These are phyloP conservation scores for Penicillium arizonense DNA, from an alignment of 495 filamentous ascomycete genomes.

Conservation along the genomic window DNA sequence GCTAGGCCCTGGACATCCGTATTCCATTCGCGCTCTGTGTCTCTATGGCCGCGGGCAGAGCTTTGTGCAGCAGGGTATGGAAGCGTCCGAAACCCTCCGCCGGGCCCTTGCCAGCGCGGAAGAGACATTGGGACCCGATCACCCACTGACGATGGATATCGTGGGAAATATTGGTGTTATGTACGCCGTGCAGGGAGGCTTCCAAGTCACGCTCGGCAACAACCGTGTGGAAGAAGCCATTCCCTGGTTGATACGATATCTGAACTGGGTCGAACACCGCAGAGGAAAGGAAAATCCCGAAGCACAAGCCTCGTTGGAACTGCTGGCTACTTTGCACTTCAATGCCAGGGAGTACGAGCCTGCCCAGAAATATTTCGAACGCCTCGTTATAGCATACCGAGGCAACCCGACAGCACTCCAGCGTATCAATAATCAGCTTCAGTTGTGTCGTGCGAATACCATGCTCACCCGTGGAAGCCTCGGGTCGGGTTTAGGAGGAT, in stretches of 20 bases:
- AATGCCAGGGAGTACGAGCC: conserved; percentile 21
- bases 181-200: conserved; percentile 24
- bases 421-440: conserved; percentile 17
- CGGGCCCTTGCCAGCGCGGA: conserved; percentile 35
- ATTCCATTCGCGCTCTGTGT: conserved; percentile 28
- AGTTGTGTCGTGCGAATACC: conserved; percentile 29
- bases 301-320: conserved; percentile 19
- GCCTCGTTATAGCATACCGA: conserved; percentile 12
- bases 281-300: conserved; percentile 26
- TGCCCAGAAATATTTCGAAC: conserved; percentile 32
- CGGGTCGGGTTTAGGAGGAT: conserved; percentile 11
- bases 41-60: conserved; percentile 24
- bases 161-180: conserved; percentile 34
- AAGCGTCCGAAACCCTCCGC: conserved; percentile 33
- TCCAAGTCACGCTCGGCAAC: not conserved
- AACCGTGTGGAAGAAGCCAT: conserved; percentile 21
- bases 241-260: conserved; percentile 32
- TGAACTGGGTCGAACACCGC: conserved; percentile 29
- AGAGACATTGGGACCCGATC: conserved; percentile 28
- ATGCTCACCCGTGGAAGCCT: conserved; percentile 12
- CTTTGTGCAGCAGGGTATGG: conserved; percentile 16
- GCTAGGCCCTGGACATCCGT: conserved; percentile 23
- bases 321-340: conserved; percentile 31
- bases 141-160: conserved; percentile 28
- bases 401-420: conserved; percentile 8